Conservation (phyloP, 208 protist genomes). For the Lotmaria passim region DNA sequence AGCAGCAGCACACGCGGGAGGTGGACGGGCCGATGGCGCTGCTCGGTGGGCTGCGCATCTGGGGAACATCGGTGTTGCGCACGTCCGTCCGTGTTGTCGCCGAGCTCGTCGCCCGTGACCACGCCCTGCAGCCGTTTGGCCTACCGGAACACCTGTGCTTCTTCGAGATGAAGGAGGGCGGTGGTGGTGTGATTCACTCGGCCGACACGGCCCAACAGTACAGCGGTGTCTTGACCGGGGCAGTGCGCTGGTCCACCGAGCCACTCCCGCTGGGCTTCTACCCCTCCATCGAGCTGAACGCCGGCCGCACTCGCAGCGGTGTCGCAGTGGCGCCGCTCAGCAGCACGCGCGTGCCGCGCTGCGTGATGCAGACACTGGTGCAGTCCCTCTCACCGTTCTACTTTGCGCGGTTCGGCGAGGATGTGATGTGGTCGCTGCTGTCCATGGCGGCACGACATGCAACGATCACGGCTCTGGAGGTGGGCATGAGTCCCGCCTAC, state of each 20-base stretch:
- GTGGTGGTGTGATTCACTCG: conserved; percentile 28
- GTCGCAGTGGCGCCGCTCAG: conserved; percentile 22
- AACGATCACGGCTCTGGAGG: conserved; percentile 34
- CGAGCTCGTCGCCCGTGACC: conserved; percentile 41
- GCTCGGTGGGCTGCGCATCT: conserved; percentile 29
- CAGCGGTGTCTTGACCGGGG: conserved; percentile 19
- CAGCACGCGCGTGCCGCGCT: conserved; percentile 27
- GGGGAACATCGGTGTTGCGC: conserved; percentile 34
- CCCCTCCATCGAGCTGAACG: conserved; percentile 36
- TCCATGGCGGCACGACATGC: conserved; percentile 20
- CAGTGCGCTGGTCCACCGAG: conserved; percentile 34
- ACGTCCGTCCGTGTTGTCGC: conserved; percentile 36
- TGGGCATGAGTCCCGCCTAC: conserved; percentile 38
- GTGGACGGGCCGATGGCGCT: conserved; percentile 34
- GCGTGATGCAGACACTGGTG: conserved; percentile 23
- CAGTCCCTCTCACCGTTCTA: conserved; percentile 28
- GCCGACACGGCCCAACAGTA: conserved; percentile 25
- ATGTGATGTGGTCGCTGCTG: conserved; percentile 37
- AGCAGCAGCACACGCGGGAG: conserved; percentile 4
- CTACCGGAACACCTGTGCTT: conserved; percentile 38
- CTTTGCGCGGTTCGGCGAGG: conserved; percentile 31
- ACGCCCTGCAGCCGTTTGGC: conserved; percentile 36
- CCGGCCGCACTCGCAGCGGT: conserved; percentile 16
- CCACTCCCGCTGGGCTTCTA: conserved; percentile 39
- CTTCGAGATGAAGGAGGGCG: conserved; percentile 44